phyloP scores from a whole-genome alignment of 2,329 filamentous ascomycete species.

The Alternaria viburni region DNA sequence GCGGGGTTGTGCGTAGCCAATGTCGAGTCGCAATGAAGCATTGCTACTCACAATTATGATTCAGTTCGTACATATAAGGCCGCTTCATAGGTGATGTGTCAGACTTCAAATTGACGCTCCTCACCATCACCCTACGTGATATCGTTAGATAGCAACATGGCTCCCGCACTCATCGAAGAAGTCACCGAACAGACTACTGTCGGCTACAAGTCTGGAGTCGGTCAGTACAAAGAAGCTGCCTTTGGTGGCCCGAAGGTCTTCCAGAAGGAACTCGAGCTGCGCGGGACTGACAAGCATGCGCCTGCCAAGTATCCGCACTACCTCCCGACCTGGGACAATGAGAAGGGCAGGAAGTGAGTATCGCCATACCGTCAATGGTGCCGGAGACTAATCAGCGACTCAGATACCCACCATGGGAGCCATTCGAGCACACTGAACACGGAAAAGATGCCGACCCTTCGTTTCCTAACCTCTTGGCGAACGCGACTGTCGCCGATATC shows the following conservation, averaged over 20 bases:
- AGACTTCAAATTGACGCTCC: background rate
- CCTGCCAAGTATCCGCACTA: constrained; percentile 73
- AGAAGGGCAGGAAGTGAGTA: constrained; percentile 40
- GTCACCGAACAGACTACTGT: constrained; percentile 28
- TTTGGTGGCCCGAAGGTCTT: constrained; percentile 51
- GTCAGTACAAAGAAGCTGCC: constrained; percentile 52
- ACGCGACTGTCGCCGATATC: constrained; percentile 63
- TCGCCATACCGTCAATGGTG: background rate
- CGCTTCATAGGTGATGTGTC: background rate
- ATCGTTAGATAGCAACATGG: constrained; percentile 40
- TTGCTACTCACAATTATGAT: constrained; percentile 3
- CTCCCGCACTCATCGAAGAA: constrained; percentile 52
- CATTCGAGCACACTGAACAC: constrained; percentile 76
- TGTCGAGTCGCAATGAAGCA: background rate
- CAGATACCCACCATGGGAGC: constrained; percentile 68
- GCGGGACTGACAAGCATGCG: constrained; percentile 60
- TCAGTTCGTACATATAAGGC: constrained; percentile 21
- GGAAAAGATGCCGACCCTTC: constrained; percentile 74
- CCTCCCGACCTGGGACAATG: constrained; percentile 73
- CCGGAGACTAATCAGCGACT: constrained; percentile 13
- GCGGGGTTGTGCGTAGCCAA: constrained; percentile 15
- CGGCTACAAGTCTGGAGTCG: constrained; percentile 42
- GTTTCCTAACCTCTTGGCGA: constrained; percentile 71
- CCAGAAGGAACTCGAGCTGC: constrained; percentile 59
- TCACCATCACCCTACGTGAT: background rate